Evolutionary conservation across 192 early-diverging fungal species (phyloP).

Genomic region (Linnemannia schmuckeri): DNA sequence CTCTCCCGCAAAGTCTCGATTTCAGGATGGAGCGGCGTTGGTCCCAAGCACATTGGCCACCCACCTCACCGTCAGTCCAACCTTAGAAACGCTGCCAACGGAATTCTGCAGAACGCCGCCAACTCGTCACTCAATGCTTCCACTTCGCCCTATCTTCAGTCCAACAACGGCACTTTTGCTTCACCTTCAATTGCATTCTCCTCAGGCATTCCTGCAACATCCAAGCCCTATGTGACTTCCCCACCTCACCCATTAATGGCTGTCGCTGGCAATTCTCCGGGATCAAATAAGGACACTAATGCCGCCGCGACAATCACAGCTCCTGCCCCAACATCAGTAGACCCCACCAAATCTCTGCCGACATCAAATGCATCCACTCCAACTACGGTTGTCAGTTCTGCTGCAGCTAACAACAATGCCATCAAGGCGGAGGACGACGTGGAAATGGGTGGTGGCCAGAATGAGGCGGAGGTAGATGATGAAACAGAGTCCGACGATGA

Average conservation of each 20-base stretch:
- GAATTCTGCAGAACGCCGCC: conserved; percentile 49
- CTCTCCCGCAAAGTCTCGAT: conserved; percentile 54
- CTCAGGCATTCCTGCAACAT: neutral
- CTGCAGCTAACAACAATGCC: neutral
- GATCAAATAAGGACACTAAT: neutral
- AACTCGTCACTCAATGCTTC: conserved; percentile 36
- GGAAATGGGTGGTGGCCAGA: conserved; percentile 27
- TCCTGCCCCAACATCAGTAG: neutral
- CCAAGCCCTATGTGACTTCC: neutral
- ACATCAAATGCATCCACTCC: neutral
- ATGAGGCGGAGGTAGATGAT: conserved; percentile 29
- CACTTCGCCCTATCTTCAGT: conserved; percentile 21
- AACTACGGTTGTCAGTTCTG: neutral
- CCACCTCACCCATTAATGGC: neutral
- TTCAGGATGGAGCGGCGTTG: conserved; percentile 50
- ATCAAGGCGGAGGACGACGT: conserved; percentile 13
- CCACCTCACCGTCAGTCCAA: conserved; percentile 44
- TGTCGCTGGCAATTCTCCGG: neutral
- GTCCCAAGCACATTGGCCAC: conserved; percentile 43
- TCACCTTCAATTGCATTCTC: neutral
- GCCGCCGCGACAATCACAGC: neutral
- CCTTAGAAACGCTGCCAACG: conserved; percentile 46
- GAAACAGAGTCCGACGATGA: conserved; percentile 52
- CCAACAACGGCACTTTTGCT: conserved; percentile 18
- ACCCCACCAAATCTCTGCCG: neutral